Evolutionary conservation across 495 filamentous ascomycete species (phyloP), one percentile per base, ranked within the genome.

Genomic region (Daldinia caldariorum): DNA sequence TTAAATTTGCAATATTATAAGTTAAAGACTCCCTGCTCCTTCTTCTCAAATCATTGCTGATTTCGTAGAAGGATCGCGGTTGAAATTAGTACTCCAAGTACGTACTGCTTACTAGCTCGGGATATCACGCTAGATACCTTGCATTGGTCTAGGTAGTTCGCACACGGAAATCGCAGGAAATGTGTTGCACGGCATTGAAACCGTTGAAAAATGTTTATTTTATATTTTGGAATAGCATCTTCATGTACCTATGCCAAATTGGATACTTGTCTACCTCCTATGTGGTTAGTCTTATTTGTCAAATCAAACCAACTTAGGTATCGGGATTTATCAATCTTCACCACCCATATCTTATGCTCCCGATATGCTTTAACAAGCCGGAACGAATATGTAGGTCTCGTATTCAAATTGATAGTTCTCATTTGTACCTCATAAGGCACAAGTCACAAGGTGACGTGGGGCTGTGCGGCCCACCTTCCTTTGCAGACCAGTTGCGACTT

Each of bases 91-190:
- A 55, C 51, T 55, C 31, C 51, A 55, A 26, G 29, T 34, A 32
- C 51, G 29, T 32, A 18, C 29, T 35, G 51, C 32, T 55, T 31
- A 55, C 51, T 32, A 55, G 66, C 53, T 58, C 45, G 45, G 67
- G 66, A 68, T 53, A 49, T 50, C n/a, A 6, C 32, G 14, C n/a
- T 47, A 47, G 18, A 47, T 47, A 47, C 26, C 26, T 26, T 26
- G 26, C 26, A 26, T 26, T 22, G 43, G n/a, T n/a, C n/a, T 18
- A 47, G 20, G 22, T 18, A 47, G 18, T 22, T 47, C 18, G 10
- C 3, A 47, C 3, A 18, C 41, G 41, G 16, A 45, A 45, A 20
- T 20, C 16, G 41, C 6, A 45, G 41, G 16, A 6, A 6, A 20
- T 9, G 7, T 10, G 16, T 45, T 20, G 41, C 18, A 45, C 41